Conservation (phyloP, 306 rosid genomes). For the Malus sylvestris region DNA sequence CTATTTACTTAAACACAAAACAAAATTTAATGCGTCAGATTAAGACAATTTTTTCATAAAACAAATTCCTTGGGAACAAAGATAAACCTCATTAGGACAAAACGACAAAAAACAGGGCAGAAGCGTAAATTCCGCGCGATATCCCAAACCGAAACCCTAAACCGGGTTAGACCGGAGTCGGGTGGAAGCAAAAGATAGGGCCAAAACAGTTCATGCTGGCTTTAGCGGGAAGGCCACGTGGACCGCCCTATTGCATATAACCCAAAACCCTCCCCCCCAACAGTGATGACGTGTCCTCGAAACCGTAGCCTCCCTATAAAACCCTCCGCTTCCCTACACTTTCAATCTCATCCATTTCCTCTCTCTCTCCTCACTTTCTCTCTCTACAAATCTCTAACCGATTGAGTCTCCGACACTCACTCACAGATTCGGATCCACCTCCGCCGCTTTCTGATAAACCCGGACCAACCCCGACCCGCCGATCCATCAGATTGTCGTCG, state of each 20-base stretch:
- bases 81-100: background rate
- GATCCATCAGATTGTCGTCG: background rate
- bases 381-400: background rate
- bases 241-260: background rate
- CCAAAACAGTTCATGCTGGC: background rate
- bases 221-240: constrained; percentile 27
- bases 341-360: constrained; percentile 59
- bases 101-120: background rate
- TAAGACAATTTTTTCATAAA: background rate
- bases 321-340: background rate
- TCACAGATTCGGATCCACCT: constrained; percentile 18
- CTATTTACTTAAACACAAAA: background rate
- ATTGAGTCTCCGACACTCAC: constrained; percentile 5
- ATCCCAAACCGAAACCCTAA: constrained; percentile 8
- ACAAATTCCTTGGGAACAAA: background rate
- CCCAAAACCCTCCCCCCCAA: background rate
- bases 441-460: background rate
- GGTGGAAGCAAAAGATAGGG: constrained; percentile 15
- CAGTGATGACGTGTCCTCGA: constrained; percentile 48
- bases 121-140: background rate
- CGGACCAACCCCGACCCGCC: background rate
- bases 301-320: constrained; percentile 80
- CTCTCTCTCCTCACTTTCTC: background rate
- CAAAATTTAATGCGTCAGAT: background rate
- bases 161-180: constrained; percentile 7